phyloP scores from a whole-genome alignment of 495 filamentous ascomycete species.

The Apiosordaria backusii region DNA sequence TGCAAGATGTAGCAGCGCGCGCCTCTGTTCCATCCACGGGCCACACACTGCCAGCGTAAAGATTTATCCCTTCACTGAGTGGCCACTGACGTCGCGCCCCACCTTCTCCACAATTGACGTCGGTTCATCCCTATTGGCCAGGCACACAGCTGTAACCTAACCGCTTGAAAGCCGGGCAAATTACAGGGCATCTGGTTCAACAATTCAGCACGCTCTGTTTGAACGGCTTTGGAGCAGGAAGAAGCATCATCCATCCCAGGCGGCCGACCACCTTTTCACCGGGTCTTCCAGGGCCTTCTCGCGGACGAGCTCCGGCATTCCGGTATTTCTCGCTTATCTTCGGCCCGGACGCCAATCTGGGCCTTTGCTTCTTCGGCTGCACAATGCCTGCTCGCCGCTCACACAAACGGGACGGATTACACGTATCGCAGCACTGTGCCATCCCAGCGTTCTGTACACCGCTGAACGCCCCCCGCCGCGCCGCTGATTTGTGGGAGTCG shows the following conservation, averaged over 20 bases:
- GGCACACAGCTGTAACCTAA: neutral
- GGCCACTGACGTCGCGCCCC: too few species aligned
- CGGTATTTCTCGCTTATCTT: constrained; percentile 17
- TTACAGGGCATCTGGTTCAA: neutral
- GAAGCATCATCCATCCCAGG: neutral
- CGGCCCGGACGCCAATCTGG: constrained; percentile 11
- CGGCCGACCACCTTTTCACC: too few species aligned
- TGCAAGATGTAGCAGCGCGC: too few species aligned
- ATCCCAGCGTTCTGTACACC: constrained; percentile 11
- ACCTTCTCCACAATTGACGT: neutral
- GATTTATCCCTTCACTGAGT: neutral
- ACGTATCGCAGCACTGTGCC: neutral
- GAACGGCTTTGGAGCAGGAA: neutral
- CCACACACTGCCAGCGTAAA: neutral
- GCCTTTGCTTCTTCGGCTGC: constrained; percentile 11
- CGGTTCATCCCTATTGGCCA: neutral
- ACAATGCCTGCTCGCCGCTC: constrained; percentile 5
- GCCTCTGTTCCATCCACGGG: neutral
- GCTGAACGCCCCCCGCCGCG: constrained; percentile 9
- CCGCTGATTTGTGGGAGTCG: neutral
- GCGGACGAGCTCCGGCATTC: neutral
- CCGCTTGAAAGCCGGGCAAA: too few species aligned
- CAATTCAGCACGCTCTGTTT: neutral
- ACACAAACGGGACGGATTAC: neutral
- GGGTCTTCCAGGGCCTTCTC: neutral